These are phyloP conservation scores for Sclerotiophoma versabilis DNA, from an alignment of 2,329 filamentous ascomycete genomes.

Conservation along the genomic window DNA sequence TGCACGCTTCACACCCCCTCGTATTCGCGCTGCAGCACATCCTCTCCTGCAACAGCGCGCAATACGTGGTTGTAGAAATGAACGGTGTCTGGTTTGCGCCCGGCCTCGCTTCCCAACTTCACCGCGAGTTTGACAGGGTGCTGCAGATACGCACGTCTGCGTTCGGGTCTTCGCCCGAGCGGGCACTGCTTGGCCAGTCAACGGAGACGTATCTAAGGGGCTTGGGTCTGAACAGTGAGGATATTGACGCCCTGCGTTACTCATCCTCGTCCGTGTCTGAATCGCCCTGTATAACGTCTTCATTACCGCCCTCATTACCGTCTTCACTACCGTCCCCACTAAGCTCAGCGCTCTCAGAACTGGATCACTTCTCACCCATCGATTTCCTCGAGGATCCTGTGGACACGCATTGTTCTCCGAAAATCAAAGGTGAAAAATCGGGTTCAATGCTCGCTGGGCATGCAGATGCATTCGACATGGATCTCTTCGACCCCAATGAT, in stretches of 20 bases:
- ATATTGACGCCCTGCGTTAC: no score
- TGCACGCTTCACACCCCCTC: neutral
- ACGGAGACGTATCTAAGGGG: neutral
- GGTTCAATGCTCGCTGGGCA: no score
- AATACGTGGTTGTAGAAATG: neutral
- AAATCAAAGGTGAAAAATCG: no score
- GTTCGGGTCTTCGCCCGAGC: neutral
- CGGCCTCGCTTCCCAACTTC: neutral
- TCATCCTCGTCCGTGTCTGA: no score
- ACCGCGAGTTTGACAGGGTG: neutral
- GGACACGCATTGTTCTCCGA: neutral
- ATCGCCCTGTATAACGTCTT: no score
- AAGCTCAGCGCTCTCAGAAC: neutral
- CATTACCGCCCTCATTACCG: no score
- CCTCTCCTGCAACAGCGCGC: neutral
- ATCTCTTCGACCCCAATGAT: neutral
- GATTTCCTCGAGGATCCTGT: neutral
- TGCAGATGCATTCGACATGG: neutral
- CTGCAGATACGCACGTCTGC: neutral
- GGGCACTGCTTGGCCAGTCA: neutral
- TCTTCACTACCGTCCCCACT: neutral
- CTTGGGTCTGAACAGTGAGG: neutral
- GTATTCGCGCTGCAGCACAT: neutral
- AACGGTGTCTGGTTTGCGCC: slow-evolving; percentile 5
- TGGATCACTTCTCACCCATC: neutral